Evolutionary conservation across 768 basidiomycete genomes (phyloP).

Genomic region (Termitomyces eurrhizus): DNA sequence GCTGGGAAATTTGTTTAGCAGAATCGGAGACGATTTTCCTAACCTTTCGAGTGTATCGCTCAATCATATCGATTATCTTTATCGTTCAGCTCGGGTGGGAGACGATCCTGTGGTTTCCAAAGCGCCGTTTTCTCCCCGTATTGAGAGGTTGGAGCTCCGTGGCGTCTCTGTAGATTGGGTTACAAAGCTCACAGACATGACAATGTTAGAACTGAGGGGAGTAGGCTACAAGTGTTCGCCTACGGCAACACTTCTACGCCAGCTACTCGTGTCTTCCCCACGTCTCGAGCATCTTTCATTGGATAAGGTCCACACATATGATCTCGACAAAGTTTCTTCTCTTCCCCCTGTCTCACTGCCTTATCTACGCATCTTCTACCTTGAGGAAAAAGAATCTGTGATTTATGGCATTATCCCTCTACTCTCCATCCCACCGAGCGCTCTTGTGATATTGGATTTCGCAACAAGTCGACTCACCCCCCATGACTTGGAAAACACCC

Average conservation of each 20-base stretch:
- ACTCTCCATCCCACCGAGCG: conserved; percentile 1
- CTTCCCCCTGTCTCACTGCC: not conserved
- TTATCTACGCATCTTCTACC: conserved; percentile 3
- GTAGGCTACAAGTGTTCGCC: not conserved
- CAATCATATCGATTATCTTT: conserved; percentile 5
- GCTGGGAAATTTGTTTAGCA: conserved; percentile 7
- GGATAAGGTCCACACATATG: not conserved
- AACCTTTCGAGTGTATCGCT: conserved; percentile 8
- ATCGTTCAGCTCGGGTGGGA: not conserved
- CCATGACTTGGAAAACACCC: not conserved
- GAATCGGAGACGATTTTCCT: conserved; percentile 5
- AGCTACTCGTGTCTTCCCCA: conserved; percentile 3
- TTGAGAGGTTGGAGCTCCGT: conserved; percentile 6
- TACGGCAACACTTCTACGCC: not conserved
- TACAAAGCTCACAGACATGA: conserved; percentile 1
- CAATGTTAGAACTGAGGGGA: conserved; percentile 5
- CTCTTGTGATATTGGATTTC: conserved; percentile 2
- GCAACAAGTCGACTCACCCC: not conserved
- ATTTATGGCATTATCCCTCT: conserved; percentile 2
- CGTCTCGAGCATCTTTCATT: conserved; percentile 8
- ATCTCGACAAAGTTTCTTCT: not conserved
- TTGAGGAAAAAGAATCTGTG: not conserved
- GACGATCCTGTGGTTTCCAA: not conserved
- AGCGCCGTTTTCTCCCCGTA: not conserved
- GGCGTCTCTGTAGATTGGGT: conserved; percentile 7